These are phyloP conservation scores for Viola odorata DNA, from an alignment of 345 rosid genomes.

Conservation along the genomic window DNA sequence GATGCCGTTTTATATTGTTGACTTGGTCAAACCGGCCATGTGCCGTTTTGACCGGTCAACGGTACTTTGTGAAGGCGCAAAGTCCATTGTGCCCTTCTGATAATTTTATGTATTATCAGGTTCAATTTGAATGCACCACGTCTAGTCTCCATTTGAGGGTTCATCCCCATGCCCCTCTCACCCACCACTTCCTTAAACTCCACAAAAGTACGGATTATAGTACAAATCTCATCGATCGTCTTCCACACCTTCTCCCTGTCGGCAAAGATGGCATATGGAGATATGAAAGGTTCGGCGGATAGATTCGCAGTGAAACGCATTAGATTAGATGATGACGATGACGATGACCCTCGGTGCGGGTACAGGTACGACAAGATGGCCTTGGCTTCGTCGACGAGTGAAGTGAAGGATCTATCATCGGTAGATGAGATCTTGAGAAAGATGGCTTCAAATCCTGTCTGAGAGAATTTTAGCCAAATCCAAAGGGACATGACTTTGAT, in stretches of 20 bases:
- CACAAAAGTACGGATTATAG: background rate
- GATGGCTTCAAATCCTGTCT: background rate
- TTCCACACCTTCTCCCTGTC: constrained; percentile 7
- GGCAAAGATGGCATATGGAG: background rate
- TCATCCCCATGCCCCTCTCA: background rate
- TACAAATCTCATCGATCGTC: background rate
- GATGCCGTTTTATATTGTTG: no score
- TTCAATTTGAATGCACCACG: background rate
- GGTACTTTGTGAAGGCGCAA: no score
- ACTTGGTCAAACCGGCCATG: no score
- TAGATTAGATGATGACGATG: background rate
- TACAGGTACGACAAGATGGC: constrained; percentile 1
- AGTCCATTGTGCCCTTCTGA: background rate
- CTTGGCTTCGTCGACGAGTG: constrained; percentile 4
- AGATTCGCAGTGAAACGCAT: constrained; percentile 1
- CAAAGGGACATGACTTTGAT: constrained; percentile 14
- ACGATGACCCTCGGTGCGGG: background rate
- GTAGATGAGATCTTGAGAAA: background rate
- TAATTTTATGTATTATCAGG: background rate
- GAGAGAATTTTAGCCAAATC: constrained; percentile 15
- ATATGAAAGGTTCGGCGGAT: background rate
- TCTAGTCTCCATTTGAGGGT: background rate
- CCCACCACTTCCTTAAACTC: constrained; percentile 1
- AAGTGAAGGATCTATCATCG: constrained; percentile 4
- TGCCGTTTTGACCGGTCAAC: no score